phyloP scores from a whole-genome alignment of 108 stramenopile species.

The Aurantiochytrium sp. region DNA sequence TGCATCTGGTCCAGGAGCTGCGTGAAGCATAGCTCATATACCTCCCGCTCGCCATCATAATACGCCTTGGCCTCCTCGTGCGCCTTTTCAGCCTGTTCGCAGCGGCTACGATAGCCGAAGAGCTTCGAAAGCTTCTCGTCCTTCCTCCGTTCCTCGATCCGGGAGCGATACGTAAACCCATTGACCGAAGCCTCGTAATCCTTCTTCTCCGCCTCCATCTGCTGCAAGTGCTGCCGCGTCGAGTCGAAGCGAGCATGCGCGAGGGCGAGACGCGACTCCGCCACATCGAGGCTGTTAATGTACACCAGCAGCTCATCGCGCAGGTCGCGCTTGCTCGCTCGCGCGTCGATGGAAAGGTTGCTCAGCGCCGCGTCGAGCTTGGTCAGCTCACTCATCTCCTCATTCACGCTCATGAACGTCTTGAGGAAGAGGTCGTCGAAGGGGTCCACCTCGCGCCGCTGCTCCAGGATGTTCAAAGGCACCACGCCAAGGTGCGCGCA shows the following conservation, averaged over 20 bases:
- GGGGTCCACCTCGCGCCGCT: neutral
- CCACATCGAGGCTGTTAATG: neutral
- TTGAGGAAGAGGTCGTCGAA: conserved; percentile 11
- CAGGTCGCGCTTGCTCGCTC: neutral
- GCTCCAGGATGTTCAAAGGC: neutral
- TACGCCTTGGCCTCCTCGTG: neutral
- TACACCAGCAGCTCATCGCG: neutral
- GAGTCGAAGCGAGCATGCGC: neutral
- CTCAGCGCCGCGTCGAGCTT: neutral
- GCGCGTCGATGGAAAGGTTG: neutral
- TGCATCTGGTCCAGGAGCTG: neutral
- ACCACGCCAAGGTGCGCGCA: neutral
- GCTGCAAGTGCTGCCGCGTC: neutral
- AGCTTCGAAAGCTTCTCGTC: too few species aligned
- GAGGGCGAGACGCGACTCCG: neutral
- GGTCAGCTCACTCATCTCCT: neutral
- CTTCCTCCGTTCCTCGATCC: neutral
- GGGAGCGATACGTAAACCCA: neutral
- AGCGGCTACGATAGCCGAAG: too few species aligned
- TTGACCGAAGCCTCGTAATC: neutral
- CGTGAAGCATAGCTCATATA: neutral
- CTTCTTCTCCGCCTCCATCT: neutral
- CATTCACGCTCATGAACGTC: neutral
- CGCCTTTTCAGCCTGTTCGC: neutral
- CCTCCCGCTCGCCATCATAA: neutral